These are phyloP conservation scores for Verticillium klebahnii DNA, from an alignment of 2,329 filamentous ascomycete genomes.

Conservation along the genomic window DNA sequence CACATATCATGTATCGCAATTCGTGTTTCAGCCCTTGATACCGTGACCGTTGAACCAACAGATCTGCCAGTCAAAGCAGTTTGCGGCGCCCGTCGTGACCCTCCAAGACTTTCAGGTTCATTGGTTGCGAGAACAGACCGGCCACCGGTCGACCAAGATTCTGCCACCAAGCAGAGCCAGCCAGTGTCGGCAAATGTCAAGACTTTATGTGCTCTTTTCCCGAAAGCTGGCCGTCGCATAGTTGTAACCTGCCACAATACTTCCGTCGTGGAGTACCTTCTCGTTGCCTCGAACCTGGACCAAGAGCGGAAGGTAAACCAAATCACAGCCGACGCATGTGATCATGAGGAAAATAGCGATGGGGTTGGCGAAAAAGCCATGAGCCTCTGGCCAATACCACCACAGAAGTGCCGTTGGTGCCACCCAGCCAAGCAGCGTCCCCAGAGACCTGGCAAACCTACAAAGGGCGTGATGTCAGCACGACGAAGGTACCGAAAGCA, in stretches of 20 bases:
- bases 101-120: no score
- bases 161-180: no score
- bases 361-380: conserved; percentile 40
- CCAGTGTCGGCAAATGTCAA: background rate
- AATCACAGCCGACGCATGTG: conserved; percentile 34
- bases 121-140: no score
- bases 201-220: background rate
- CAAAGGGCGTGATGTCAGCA: conserved; percentile 1
- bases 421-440: conserved; percentile 36
- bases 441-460: conserved; percentile 39
- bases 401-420: conserved; percentile 34
- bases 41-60: background rate
- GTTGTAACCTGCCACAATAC: conserved; percentile 18
- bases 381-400: conserved; percentile 47
- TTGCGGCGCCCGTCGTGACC: no score
- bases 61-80: background rate
- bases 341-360: conserved; percentile 36
- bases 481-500: background rate
- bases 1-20: no score
- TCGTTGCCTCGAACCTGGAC: conserved; percentile 33
- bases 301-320: conserved; percentile 39
- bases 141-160: no score
- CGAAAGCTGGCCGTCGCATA: background rate
- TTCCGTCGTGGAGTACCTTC: conserved; percentile 30
- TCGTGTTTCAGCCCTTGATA: background rate